Base-by-base conservation (phyloP, 2,329 filamentous ascomycete genomes). In the Aureobasidium sp. region DNA sequence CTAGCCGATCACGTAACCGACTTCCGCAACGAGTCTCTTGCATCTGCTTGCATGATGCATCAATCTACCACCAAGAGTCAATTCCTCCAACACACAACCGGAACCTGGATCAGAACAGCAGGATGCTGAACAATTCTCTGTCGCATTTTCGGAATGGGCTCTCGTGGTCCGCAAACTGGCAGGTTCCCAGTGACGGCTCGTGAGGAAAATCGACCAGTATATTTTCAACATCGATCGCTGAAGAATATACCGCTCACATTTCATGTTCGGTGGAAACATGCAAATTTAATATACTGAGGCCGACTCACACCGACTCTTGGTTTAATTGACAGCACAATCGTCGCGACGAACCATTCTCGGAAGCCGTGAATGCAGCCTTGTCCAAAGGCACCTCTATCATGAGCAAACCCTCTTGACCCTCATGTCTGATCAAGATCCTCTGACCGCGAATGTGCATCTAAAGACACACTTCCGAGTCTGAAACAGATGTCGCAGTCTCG, bases 21-120 rank as follows among this genome's bases (percentile, higher is more conserved):
- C 53, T 45, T 57, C 53, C 53, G 11, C 40, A 57, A 57, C 13
- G 38, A 57, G 53, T 27, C 40, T 57, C 53, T 46, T 57, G 53
- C 53, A 57, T 57, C 40, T 55, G n/a, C 53, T 35, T 57, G 53
- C 53, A 57, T 57, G 19, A 57, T 46, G 38, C 35, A 27, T 45
- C n/a, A 23, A 23, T 42, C 19, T 43, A 27, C 23, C 51, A 31
- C 27, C 38, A 19, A 8, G 5, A 37, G 21, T 46, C 53, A 37
- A 33, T 8, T 37, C 40, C 23, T 15, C n/a, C 19, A 13, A n/a
- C 40, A n/a, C 40, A 57, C 29, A 3, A 43, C 9, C 37, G 9
- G 3, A 54, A 10, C 8, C 38, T 27, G n/a, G 49, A 9, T 54
- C 27, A 21, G 35, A 31, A 29, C 25, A 42, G 25, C 37, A 21